These are phyloP conservation scores for Rhodotorula sp. DNA, from an alignment of 1,284 basidiomycete species.

Conservation along the genomic window DNA sequence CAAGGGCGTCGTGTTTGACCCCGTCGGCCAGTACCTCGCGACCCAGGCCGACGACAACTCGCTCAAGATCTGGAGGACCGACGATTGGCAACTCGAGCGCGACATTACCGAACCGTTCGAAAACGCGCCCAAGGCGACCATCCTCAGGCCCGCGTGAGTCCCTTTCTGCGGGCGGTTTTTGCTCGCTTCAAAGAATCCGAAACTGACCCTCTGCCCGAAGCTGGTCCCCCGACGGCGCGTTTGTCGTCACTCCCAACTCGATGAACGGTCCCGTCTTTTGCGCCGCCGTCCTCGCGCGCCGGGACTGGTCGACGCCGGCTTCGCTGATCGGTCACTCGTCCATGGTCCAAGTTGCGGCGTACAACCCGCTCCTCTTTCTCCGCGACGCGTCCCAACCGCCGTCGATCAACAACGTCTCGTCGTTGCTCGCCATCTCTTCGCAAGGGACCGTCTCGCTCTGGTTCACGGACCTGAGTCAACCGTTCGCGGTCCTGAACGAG, in stretches of 20 bases:
- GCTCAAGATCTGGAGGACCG: constrained; percentile 94
- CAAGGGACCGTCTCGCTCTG: constrained; percentile 73
- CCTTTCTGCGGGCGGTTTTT: background rate
- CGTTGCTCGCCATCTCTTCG: constrained; percentile 82
- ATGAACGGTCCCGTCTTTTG: constrained; percentile 98
- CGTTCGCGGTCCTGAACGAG: constrained; percentile 87
- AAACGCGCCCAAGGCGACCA: constrained; percentile 89
- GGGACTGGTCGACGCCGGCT: constrained; percentile 69
- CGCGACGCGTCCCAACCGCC: constrained; percentile 65
- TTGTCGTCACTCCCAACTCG: constrained; percentile 94
- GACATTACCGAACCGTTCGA: constrained; percentile 86
- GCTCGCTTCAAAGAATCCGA: background rate
- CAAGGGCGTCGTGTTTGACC: constrained; percentile 98
- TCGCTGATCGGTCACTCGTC: constrained; percentile 96
- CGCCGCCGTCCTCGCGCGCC: constrained; percentile 84
- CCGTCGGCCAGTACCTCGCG: constrained; percentile 91
- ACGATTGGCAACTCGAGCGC: constrained; percentile 82
- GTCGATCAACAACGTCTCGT: constrained; percentile 72
- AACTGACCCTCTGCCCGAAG: constrained; percentile 53
- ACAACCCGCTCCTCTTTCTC: constrained; percentile 89
- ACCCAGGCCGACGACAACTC: constrained; percentile 96
- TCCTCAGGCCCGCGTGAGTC: constrained; percentile 77
- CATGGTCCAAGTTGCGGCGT: constrained; percentile 93
- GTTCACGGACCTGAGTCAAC: constrained; percentile 86
- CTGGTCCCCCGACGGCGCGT: constrained; percentile 98